These are phyloP conservation scores for Colletotrichum limetticola DNA, from an alignment of 2,329 filamentous ascomycete species.

Conservation along the genomic window DNA sequence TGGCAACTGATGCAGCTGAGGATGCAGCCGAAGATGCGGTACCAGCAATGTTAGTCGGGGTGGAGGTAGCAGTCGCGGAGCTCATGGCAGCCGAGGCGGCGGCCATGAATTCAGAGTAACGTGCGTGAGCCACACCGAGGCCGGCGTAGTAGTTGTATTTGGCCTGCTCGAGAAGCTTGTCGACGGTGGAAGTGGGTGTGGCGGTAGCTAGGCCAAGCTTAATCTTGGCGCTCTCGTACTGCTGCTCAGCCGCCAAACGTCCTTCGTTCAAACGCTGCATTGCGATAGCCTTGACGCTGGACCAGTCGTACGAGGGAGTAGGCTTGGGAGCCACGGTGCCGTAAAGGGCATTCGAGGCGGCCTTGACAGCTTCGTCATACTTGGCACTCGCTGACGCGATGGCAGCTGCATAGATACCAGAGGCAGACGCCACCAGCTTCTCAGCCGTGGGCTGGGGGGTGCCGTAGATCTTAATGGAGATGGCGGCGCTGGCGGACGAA, in stretches of 20 bases:
- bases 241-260: constrained; percentile 75
- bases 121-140: constrained; percentile 80
- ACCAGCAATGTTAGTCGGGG: constrained; percentile 64
- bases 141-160: constrained; percentile 80
- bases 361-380: constrained; percentile 64
- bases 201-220: constrained; percentile 72
- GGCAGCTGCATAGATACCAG: constrained; percentile 74
- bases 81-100: constrained; percentile 78
- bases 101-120: constrained; percentile 79
- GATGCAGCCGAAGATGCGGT: constrained; percentile 58
- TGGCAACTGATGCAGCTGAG: constrained; percentile 56
- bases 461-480: constrained; percentile 75
- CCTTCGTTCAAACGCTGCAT: constrained; percentile 76
- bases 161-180: constrained; percentile 70
- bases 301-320: constrained; percentile 57
- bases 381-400: constrained; percentile 70
- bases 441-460: constrained; percentile 70
- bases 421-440: constrained; percentile 75
- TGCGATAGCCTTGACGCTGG: constrained; percentile 70
- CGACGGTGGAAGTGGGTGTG: constrained; percentile 63
- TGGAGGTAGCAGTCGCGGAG: constrained; percentile 67
- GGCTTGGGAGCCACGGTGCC: constrained; percentile 58
- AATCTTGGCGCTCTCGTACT: constrained; percentile 75
- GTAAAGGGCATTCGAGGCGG: constrained; percentile 61
- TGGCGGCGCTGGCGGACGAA: constrained; percentile 72